Conservation (phyloP, 1,284 basidiomycete genomes). For the Trichosporon inkin region DNA sequence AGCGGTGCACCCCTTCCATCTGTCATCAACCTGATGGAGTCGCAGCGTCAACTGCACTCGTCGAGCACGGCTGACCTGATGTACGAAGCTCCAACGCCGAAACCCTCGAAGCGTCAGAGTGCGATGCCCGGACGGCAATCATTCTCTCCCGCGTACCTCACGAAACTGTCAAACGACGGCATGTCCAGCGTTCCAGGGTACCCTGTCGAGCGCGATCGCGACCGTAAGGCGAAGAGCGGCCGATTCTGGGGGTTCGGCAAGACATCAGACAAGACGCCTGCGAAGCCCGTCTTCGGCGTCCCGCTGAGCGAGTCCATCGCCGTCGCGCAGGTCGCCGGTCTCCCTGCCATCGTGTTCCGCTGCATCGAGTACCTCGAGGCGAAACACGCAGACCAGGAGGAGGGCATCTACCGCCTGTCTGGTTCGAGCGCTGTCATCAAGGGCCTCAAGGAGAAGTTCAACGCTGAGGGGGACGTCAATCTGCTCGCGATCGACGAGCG, state of each 20-base stretch:
- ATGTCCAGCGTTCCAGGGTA: slow-evolving; percentile 32
- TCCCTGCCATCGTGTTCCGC: slow-evolving; percentile 92
- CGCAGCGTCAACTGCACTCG: slow-evolving; percentile 24
- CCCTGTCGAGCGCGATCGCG: slow-evolving; percentile 56
- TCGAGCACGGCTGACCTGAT: slow-evolving; percentile 16
- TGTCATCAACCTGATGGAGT: slow-evolving; percentile 48
- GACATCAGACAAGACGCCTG: slow-evolving; percentile 49
- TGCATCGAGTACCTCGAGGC: slow-evolving; percentile 85
- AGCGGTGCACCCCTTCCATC: slow-evolving; percentile 52
- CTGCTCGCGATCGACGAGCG: slow-evolving; percentile 78
- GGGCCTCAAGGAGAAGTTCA: slow-evolving; percentile 86
- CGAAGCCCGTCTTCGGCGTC: slow-evolving; percentile 83
- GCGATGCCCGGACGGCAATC: slow-evolving; percentile 37
- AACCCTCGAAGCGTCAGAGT: slow-evolving; percentile 41
- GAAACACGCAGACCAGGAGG: slow-evolving; percentile 88
- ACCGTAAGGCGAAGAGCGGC: slow-evolving; percentile 82
- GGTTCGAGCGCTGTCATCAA: slow-evolving; percentile 93
- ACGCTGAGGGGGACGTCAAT: slow-evolving; percentile 88
- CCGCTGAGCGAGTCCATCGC: slow-evolving; percentile 81
- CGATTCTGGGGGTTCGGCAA: slow-evolving; percentile 75
- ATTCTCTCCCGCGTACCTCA: slow-evolving; percentile 43
- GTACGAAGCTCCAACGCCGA: slow-evolving; percentile 22
- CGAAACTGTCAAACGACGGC: slow-evolving; percentile 38
- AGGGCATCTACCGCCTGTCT: slow-evolving; percentile 93
- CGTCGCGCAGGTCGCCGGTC: slow-evolving; percentile 77